Evolutionary conservation across 2,329 filamentous ascomycete genomes (phyloP), one percentile per base, ranked within the genome.

Genomic region (Pyricularia pennisetigena): DNA sequence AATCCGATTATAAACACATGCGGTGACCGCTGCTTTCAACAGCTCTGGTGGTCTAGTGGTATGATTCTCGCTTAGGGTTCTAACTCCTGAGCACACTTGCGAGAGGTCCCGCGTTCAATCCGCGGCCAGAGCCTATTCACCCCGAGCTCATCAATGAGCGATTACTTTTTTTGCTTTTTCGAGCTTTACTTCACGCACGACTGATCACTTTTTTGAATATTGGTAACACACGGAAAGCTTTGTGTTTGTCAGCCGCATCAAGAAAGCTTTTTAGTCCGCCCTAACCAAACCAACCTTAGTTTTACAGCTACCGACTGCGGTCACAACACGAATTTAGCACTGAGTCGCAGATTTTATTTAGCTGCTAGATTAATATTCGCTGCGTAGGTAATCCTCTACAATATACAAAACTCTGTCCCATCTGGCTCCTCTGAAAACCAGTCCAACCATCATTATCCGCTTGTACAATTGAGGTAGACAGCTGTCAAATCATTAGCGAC

Each of bases 21-120:
- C 6, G 2, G 2, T 1, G 20, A 8, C 16, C 1, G 3, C 20
- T 6, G 7, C 16, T 49, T n/a, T 49, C 41, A 49, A 49, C 41
- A 49, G 64, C 64, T 35, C 30, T 35, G 64, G 35, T 65, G 64
- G 64, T 65, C 64, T 65, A 65, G 64, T 65, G 64, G 64, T 65
- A 65, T 65, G 64, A 65, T 65, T 65, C 64, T 65, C 64, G 64
- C 64, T 65, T 65, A 65, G 64, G 64, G 64, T 41, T 41, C 64
- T 35, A 32, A 32, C 64, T 65, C 30, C 32, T 32, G 32, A 35
- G 64, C 30, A 41, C n/a, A n/a, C 16, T 54, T 54, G 41, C 41
- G 41, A 54, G 41, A 54, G 41, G 41, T 54, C 41, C 41, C 41
- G 41, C 41, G 41, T 54, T 54, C 41, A 54, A 54, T 54, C 41